Evolutionary conservation across 2,329 filamentous ascomycete species (phyloP).

Genomic region (Graphium sp.): DNA sequence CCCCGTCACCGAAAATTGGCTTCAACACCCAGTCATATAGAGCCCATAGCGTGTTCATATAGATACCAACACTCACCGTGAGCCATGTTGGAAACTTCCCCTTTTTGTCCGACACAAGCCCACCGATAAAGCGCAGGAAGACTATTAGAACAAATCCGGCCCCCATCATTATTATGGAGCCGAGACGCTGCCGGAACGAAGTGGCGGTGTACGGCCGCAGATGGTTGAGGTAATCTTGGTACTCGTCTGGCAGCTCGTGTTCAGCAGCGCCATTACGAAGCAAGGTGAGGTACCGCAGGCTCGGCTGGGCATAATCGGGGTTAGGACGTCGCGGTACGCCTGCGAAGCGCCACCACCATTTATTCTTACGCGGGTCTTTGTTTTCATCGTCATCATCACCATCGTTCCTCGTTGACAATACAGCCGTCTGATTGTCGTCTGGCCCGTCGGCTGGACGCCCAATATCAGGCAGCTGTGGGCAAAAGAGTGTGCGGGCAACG

Average conservation of each 20-base stretch:
- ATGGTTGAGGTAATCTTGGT: slow-evolving; percentile 53
- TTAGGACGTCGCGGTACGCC: slow-evolving; percentile 37
- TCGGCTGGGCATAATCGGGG: slow-evolving; percentile 64
- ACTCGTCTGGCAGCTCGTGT: slow-evolving; percentile 63
- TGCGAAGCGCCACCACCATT: slow-evolving; percentile 30
- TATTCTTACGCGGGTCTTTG: neutral
- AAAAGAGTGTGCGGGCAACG: slow-evolving; percentile 72
- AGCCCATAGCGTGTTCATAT: slow-evolving; percentile 21
- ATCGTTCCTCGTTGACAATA: slow-evolving; percentile 8
- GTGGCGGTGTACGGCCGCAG: slow-evolving; percentile 60
- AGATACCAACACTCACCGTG: slow-evolving; percentile 27
- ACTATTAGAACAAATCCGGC: slow-evolving; percentile 35
- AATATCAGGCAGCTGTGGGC: slow-evolving; percentile 32
- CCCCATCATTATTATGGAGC: slow-evolving; percentile 40
- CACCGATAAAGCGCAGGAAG: slow-evolving; percentile 18
- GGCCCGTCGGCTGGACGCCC: slow-evolving; percentile 12
- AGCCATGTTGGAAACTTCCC: slow-evolving; percentile 58
- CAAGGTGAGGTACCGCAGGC: slow-evolving; percentile 66
- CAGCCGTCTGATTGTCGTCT: slow-evolving; percentile 11
- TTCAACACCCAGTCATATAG: slow-evolving; percentile 30
- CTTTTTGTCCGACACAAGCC: slow-evolving; percentile 43
- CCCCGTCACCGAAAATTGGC: slow-evolving; percentile 68
- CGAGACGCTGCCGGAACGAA: slow-evolving; percentile 46
- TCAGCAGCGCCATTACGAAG: slow-evolving; percentile 65
- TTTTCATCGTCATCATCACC: slow-evolving; percentile 2